Conservation (phyloP, 768 basidiomycete species). For the Boletales sp. region DNA sequence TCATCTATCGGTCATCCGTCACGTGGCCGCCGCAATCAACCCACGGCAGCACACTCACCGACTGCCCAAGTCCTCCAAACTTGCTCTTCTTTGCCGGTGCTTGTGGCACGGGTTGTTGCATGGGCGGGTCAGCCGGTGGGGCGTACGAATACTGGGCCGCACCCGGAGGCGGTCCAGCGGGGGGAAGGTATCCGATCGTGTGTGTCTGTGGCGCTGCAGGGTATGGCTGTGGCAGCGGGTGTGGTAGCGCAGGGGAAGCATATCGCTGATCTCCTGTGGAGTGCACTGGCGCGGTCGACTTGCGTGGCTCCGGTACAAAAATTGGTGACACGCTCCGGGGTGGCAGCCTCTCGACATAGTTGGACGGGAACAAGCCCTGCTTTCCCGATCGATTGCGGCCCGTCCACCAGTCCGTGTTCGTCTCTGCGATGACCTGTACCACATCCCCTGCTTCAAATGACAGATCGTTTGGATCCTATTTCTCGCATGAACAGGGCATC, state of each 20-base stretch:
- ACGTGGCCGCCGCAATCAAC: neutral
- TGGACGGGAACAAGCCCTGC: conserved; percentile 75
- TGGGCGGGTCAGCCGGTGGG: conserved; percentile 35
- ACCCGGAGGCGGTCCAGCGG: conserved; percentile 12
- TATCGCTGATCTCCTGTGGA: conserved; percentile 12
- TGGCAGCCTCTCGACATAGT: conserved; percentile 63
- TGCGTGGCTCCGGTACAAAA: conserved; percentile 21
- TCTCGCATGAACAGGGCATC: conserved; percentile 5
- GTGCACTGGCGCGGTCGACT: conserved; percentile 7
- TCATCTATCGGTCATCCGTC: conserved; percentile 22
- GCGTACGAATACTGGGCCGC: conserved; percentile 10
- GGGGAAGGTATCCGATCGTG: conserved; percentile 11
- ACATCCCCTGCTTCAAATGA: conserved; percentile 71
- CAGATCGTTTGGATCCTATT: conserved; percentile 73
- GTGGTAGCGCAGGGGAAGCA: conserved; percentile 16
- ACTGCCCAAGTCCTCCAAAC: conserved; percentile 38
- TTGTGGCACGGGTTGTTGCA: conserved; percentile 33
- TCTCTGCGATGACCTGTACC: conserved; percentile 77
- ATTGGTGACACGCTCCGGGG: conserved; percentile 17
- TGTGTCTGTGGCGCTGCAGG: conserved; percentile 9
- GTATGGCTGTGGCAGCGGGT: conserved; percentile 19
- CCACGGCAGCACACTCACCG: conserved; percentile 23
- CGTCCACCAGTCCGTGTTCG: conserved; percentile 90
- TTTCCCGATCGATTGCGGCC: conserved; percentile 57
- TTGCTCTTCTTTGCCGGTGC: conserved; percentile 33